Percentiles rank a stretch among this genome's conserved stretches.
phyloP scores from a whole-genome alignment of 805 yeast genomes.

The Candida broadrunensis region DNA sequence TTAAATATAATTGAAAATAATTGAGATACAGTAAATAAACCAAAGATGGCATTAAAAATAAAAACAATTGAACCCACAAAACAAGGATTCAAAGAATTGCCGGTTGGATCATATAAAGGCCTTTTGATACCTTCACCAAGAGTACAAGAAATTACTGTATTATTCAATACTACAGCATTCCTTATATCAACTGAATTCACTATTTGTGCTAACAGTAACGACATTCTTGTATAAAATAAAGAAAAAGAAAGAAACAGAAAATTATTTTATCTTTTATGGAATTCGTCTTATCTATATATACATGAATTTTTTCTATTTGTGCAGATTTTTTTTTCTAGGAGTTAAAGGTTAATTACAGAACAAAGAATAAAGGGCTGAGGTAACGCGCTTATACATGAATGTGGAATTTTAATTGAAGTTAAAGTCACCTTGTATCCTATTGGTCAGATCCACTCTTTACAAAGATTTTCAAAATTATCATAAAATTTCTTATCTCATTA shows the following conservation, averaged over 20 bases:
- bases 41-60: constrained; percentile 5
- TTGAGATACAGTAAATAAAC: constrained; percentile 10
- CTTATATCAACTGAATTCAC: neutral
- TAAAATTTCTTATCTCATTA: too few species aligned
- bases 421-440: too few species aligned
- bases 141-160: neutral
- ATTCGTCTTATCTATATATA: neutral
- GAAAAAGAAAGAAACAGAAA: constrained; percentile 4
- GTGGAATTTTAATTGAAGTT: too few species aligned
- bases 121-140: neutral
- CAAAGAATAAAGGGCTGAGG: too few species aligned
- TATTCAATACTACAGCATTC: neutral
- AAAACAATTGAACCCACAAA: constrained; percentile 14
- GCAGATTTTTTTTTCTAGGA: too few species aligned
- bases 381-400: too few species aligned
- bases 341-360: too few species aligned
- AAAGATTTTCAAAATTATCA: too few species aligned
- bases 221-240: neutral
- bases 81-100: constrained; percentile 28
- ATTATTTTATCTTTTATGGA: constrained; percentile 13
- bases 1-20: constrained; percentile 6
- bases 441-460: too few species aligned
- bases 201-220: neutral
- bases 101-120: constrained; percentile 20
- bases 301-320: too few species aligned